phyloP scores from a whole-genome alignment of 495 filamentous ascomycete genomes.

The Alectoria sarmentosa region DNA sequence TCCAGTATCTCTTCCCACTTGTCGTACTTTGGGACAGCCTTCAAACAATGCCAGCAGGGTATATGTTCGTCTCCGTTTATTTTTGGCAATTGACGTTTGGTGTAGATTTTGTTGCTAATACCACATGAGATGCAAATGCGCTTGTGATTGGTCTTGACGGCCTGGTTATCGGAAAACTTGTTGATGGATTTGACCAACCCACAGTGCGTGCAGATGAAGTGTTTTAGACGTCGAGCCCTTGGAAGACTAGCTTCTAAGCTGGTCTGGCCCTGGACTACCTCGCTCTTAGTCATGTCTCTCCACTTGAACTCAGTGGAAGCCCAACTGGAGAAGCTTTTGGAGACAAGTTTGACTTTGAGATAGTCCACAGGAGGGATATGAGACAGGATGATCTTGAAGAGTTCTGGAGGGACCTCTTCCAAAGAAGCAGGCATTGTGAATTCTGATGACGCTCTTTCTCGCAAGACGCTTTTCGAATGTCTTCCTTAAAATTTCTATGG shows the following conservation, averaged over 20 bases:
- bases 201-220: background rate
- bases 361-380: background rate
- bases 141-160: conserved; percentile 1
- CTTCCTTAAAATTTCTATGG: background rate
- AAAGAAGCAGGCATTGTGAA: background rate
- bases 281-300: background rate
- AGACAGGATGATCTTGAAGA: background rate
- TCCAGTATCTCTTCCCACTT: background rate
- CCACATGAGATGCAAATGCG: conserved; percentile 3
- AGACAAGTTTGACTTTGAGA: conserved; percentile 3
- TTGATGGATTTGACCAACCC: background rate
- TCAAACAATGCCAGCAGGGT: background rate
- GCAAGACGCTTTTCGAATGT: background rate
- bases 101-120: background rate
- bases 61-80: background rate
- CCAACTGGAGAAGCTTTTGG: background rate
- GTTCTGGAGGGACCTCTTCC: background rate
- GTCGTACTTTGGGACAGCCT: background rate
- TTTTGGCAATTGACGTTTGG: background rate
- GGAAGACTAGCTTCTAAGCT: background rate
- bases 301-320: background rate
- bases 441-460: background rate
- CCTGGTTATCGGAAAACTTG: background rate
- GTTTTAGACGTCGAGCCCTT: background rate
- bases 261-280: background rate